These are phyloP conservation scores for Didymella keratinophila DNA, from an alignment of 2,329 filamentous ascomycete genomes.

Conservation along the genomic window DNA sequence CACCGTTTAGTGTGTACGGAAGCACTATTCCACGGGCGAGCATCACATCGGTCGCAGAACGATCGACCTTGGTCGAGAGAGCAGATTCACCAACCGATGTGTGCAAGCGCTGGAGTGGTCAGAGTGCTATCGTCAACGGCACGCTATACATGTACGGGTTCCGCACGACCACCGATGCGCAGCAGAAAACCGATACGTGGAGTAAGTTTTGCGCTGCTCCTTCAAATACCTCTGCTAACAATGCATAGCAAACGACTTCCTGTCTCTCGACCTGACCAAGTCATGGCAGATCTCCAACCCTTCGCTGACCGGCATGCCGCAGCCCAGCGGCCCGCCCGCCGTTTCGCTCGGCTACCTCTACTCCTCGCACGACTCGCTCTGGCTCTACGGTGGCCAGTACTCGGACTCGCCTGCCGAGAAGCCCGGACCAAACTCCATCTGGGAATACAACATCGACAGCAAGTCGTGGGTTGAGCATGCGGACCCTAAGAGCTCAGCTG, in stretches of 20 bases:
- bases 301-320: conserved; percentile 66
- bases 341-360: conserved; percentile 79
- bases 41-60: conserved; percentile 27
- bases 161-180: conserved; percentile 64
- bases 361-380: conserved; percentile 74
- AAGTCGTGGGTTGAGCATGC: conserved; percentile 69
- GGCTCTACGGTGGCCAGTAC: conserved; percentile 77
- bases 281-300: conserved; percentile 75
- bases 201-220: conserved; percentile 58
- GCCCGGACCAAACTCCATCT: conserved; percentile 69
- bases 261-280: conserved; percentile 74
- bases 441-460: conserved; percentile 72
- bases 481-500: conserved; percentile 68
- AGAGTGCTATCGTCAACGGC: conserved; percentile 72
- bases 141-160: conserved; percentile 81
- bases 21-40: conserved; percentile 34
- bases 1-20: conserved; percentile 38
- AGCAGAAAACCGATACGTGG: conserved; percentile 72
- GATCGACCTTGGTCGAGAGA: conserved; percentile 33
- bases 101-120: conserved; percentile 50
- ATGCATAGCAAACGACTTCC: conserved; percentile 66
- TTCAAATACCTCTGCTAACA: conserved; percentile 14
- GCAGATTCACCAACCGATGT: conserved; percentile 45
- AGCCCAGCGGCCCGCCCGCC: conserved; percentile 73
- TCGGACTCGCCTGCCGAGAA: conserved; percentile 67